Conservation (phyloP, 169 alveolate genomes). For the Plasmodium relictum region DNA sequence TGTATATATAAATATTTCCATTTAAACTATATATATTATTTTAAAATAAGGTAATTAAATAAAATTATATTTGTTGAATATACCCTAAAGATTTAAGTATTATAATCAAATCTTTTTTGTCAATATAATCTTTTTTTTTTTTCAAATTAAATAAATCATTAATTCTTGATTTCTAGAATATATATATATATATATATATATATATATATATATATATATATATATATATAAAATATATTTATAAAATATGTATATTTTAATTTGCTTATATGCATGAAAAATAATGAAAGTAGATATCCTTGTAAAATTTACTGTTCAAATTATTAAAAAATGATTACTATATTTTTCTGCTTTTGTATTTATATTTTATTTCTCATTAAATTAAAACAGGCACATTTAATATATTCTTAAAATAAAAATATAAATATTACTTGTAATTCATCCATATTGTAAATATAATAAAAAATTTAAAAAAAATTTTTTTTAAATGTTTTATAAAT, state of each 20-base stretch:
- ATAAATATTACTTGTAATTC: conserved; percentile 24
- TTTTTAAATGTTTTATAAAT: neutral
- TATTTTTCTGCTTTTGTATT: neutral
- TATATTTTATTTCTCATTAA: neutral
- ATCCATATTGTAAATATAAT: conserved; percentile 11
- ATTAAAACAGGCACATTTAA: too few species aligned
- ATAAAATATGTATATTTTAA: neutral
- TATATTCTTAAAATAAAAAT: neutral
- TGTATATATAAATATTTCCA: neutral
- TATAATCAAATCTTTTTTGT: conserved; percentile 61
- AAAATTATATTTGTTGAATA: neutral
- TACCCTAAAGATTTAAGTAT: conserved; percentile 72
- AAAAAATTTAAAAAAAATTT: neutral
- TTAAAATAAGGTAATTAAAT: neutral
- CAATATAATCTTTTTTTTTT: conserved; percentile 34
- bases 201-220: neutral
- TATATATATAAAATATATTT: too few species aligned
- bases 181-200: conserved; percentile 7
- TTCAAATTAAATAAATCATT: conserved; percentile 64
- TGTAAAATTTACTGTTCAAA: neutral
- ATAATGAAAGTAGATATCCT: neutral
- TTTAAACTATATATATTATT: too few species aligned
- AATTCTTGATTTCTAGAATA: conserved; percentile 38
- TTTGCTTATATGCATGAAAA: neutral
- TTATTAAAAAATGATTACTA: neutral